Evolutionary conservation across 768 basidiomycete genomes (phyloP).

Genomic region (Podaxis sp.): DNA sequence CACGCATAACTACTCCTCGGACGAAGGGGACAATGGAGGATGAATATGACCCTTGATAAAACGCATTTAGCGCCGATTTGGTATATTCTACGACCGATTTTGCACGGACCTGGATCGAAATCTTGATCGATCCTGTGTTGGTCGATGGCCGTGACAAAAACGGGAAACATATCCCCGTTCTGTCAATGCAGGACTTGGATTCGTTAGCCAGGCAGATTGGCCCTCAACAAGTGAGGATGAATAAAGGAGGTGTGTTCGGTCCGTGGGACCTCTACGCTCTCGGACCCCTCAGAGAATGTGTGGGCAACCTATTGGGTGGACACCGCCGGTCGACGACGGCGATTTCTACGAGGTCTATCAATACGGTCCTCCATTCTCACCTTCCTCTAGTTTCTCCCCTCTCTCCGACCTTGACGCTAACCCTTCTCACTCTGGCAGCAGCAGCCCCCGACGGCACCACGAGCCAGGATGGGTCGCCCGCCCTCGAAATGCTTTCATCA

Average conservation of each 20-base stretch:
- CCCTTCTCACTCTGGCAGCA: conserved; percentile 16
- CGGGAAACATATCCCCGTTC: background rate
- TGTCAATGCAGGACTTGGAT: background rate
- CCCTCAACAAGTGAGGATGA: background rate
- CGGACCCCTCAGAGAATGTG: background rate
- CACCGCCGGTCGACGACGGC: conserved; percentile 26
- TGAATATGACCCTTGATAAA: background rate
- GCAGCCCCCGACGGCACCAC: conserved; percentile 34
- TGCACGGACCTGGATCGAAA: background rate
- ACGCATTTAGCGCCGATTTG: background rate
- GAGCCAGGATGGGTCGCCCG: conserved; percentile 64
- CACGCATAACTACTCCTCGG: too few relatives aligned
- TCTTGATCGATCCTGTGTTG: background rate
- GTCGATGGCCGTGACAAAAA: background rate
- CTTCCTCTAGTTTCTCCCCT: conserved; percentile 12
- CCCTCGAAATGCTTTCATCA: conserved; percentile 69
- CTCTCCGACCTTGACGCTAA: conserved; percentile 17
- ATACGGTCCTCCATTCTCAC: conserved; percentile 11
- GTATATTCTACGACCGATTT: background rate
- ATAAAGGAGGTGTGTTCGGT: background rate
- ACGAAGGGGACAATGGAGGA: background rate
- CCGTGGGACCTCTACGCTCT: background rate
- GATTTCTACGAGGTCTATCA: conserved; percentile 19
- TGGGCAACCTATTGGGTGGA: conserved; percentile 26
- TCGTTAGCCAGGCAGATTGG: too few relatives aligned